Evolutionary conservation across 1,139 yeast genomes (phyloP).

Genomic region (Candida sp.): DNA sequence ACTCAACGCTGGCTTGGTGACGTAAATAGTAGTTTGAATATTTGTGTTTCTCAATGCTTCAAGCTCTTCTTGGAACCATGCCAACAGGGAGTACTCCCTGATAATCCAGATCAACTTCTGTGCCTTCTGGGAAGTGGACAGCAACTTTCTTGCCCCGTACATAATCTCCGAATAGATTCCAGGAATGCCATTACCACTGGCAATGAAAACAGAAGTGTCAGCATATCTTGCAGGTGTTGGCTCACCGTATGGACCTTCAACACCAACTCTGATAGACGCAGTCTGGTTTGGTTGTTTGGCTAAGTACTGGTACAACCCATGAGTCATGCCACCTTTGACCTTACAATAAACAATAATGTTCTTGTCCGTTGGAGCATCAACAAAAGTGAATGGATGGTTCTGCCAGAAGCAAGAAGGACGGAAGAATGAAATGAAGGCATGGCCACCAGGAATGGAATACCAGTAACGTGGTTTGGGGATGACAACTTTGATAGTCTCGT

Average conservation of each 20-base stretch:
- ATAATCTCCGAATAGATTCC: conserved; percentile 35
- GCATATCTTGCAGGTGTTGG: conserved; percentile 43
- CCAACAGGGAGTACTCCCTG: too few relatives aligned
- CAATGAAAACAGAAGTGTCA: conserved; percentile 57
- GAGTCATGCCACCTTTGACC: conserved; percentile 49
- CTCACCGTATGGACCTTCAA: conserved; percentile 49
- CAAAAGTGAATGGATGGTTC: conserved; percentile 60
- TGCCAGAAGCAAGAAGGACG: conserved; percentile 55
- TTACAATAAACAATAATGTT: conserved; percentile 40
- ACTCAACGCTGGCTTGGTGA: too few relatives aligned
- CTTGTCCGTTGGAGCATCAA: conserved; percentile 35
- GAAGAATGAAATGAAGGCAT: conserved; percentile 43
- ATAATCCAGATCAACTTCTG: too few relatives aligned
- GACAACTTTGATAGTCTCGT: conserved; percentile 47
- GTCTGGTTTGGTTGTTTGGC: conserved; percentile 48
- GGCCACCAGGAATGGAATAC: conserved; percentile 43
- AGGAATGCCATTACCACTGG: conserved; percentile 81
- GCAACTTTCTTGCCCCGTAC: too few relatives aligned
- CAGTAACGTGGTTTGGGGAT: conserved; percentile 39
- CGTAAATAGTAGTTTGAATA: too few relatives aligned
- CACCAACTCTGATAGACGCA: conserved; percentile 33
- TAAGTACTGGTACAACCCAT: conserved; percentile 47
- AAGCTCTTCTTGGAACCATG: too few relatives aligned
- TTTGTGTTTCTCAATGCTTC: too few relatives aligned
- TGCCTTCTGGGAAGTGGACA: too few relatives aligned